Base-by-base conservation (phyloP, 73 alveolate genomes). In the Paramecium pentaurelia region DNA sequence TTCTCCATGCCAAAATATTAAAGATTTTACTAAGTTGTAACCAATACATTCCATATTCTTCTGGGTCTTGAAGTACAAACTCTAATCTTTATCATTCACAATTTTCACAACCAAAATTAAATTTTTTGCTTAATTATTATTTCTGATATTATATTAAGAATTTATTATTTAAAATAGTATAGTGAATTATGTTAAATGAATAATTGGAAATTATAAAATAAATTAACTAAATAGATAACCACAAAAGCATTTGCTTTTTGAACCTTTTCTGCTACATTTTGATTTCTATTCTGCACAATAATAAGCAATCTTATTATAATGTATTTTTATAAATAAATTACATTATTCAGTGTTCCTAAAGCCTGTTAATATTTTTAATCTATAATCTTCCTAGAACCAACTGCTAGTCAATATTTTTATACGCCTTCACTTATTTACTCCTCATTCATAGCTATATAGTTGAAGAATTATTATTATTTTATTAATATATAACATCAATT, bases 11-110 rank as follows among this genome's bases (percentile, higher is more conserved):
- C 58, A 93, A 95, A 18, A 97, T 94, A 88, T 96, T 95, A 73
- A 97, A 98, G 37, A 97, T 99, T 92, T 98, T 98, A 94, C 99
- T 95, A 80, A 98, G 95, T 16, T 98, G 98, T 86, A 98, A 93
- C 97, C 99, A 97, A 95, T 96, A 97, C 95, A 95, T 97, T 30
- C 99, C 99, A 49, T 97, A 93, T 92, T 98, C 99, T 95, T 98
- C 99, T 38, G 99, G 25, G 99, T 60, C 99, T 95, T 36, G 98
- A 94, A 99, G 99, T 12, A 98, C 96, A 93, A 97, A 98, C 83
- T 92, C 87, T 86, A 95, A 97, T 22, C 92, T 96, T 88, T 97
- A 97, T 86, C 99, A 98, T 58, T 92, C 95, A 83, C 99, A 98
- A 49, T 95, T 95, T 37, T 95, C 93, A 88, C 99, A 98, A 12